Evolutionary conservation across 1,139 yeast genomes (phyloP).

Genomic region (Tardiomyces depauwii): DNA sequence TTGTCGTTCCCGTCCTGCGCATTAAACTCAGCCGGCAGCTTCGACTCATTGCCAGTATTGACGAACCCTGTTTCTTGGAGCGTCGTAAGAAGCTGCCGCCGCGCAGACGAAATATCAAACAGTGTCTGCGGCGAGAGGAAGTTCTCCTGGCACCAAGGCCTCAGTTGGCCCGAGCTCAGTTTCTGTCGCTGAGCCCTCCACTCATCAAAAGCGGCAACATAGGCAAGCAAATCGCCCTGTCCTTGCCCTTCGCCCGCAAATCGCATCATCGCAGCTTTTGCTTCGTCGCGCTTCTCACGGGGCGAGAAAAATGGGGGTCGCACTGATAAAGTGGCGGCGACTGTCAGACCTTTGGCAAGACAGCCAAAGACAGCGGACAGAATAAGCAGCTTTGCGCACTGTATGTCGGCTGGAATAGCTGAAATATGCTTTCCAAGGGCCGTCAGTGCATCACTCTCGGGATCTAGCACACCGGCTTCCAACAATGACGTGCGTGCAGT

Average conservation of each 20-base stretch:
- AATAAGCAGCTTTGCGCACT: constrained; percentile 71
- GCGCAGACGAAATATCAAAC: constrained; percentile 60
- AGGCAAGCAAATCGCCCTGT: constrained; percentile 66
- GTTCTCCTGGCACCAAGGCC: constrained; percentile 48
- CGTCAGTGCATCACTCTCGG: constrained; percentile 42
- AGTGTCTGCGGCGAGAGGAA: constrained; percentile 52
- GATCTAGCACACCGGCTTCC: constrained; percentile 60
- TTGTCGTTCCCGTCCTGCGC: constrained; percentile 37
- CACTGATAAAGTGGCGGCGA: constrained; percentile 64
- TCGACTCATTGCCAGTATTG: constrained; percentile 25
- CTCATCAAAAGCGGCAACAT: constrained; percentile 42
- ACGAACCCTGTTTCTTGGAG: constrained; percentile 70
- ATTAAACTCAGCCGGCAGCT: constrained; percentile 5
- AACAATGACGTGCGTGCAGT: constrained; percentile 52
- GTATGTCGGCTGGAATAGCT: constrained; percentile 73
- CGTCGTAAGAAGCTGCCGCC: constrained; percentile 54
- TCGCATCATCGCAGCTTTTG: constrained; percentile 39
- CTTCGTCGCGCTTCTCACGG: constrained; percentile 51
- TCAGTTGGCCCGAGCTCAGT: constrained; percentile 14
- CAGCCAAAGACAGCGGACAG: constrained; percentile 78
- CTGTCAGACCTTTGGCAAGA: constrained; percentile 58
- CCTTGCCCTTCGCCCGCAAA: constrained; percentile 30
- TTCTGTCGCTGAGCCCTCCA: constrained; percentile 29
- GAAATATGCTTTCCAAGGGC: constrained; percentile 76
- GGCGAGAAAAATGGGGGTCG: constrained; percentile 63